Base-by-base conservation (phyloP, 768 basidiomycete species). In the Panaeolus cyanescens region DNA sequence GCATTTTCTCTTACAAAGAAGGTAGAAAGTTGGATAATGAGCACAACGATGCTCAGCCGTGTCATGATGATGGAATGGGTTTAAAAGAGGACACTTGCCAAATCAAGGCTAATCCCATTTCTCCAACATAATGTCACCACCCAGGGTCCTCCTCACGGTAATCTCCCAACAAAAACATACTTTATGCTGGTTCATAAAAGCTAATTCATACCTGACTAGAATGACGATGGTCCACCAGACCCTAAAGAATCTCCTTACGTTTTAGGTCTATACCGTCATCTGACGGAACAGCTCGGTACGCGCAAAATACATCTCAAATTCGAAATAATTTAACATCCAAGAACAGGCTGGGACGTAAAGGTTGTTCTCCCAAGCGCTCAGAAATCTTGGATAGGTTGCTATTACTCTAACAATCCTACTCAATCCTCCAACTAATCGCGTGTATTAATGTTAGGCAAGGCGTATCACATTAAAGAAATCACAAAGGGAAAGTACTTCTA, bases 331-430 rank as follows among this genome's bases (percentile, higher is more conserved):
- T 63, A 58, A n/a, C 12, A 25, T 31, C 20, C 54, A n/a, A 17
- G 30, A 28, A 28, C 17, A 90, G 91, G 88, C 13, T 92, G 89
- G 88, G 79, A 90, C 66, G 90, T 93, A 36, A 89, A 85, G 69
- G 92, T 93, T 15, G 89, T 93, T 58, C 76, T 93, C 25, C 91
- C 91, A 13, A 90, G 86, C 65, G 80, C 88, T 9, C 92, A 95
- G 70, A 93, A 92, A 71, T 92, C 90, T 34, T 95, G 93, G 92
- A 93, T 95, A 32, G 93, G 92, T 90, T 62, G 56, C 79, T 70
- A 37, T 45, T 33, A 32, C 17, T 40, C 13, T n/a, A 17, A 19
- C 20, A 17, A 12, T 19, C n/a, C 32, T 28, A 19, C 28, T 31
- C n/a, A 32, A 39, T 53, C n/a, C 34, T 45, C 30, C 55, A 36